These are phyloP conservation scores for Camillea tinctor DNA, from an alignment of 2,329 filamentous ascomycete genomes.

Conservation along the genomic window DNA sequence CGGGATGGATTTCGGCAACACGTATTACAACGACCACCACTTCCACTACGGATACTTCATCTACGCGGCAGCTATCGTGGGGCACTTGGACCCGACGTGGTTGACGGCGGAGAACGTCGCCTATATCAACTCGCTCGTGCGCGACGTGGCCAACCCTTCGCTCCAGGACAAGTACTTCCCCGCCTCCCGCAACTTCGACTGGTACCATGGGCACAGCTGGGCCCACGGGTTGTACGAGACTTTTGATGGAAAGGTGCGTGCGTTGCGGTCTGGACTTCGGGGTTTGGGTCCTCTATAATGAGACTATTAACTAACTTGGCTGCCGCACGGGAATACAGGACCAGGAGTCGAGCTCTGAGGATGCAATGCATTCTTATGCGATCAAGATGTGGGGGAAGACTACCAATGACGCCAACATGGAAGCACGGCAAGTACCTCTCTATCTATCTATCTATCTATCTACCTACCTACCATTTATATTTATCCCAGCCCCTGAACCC, in stretches of 20 bases:
- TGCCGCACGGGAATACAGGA: conserved; percentile 39
- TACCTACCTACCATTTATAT: too few species aligned
- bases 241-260: conserved; percentile 67
- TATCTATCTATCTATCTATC: too few species aligned
- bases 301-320: background rate
- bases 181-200: conserved; percentile 82
- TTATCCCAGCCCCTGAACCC: too few species aligned
- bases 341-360: conserved; percentile 87
- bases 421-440: conserved; percentile 57
- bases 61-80: conserved; percentile 80
- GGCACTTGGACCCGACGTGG: conserved; percentile 74
- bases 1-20: conserved; percentile 85
- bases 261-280: too few species aligned
- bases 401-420: conserved; percentile 73
- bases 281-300: background rate
- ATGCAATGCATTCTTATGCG: conserved; percentile 82
- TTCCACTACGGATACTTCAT: conserved; percentile 89
- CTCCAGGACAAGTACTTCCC: conserved; percentile 73
- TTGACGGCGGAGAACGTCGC: conserved; percentile 64
- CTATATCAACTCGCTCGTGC: conserved; percentile 80
- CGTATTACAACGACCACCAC: conserved; percentile 75
- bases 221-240: conserved; percentile 74
- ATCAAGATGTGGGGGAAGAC: conserved; percentile 92
- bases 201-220: conserved; percentile 94
- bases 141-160: conserved; percentile 79